Conservation (phyloP, 179 eudicot species). For the Silene coronaria region DNA sequence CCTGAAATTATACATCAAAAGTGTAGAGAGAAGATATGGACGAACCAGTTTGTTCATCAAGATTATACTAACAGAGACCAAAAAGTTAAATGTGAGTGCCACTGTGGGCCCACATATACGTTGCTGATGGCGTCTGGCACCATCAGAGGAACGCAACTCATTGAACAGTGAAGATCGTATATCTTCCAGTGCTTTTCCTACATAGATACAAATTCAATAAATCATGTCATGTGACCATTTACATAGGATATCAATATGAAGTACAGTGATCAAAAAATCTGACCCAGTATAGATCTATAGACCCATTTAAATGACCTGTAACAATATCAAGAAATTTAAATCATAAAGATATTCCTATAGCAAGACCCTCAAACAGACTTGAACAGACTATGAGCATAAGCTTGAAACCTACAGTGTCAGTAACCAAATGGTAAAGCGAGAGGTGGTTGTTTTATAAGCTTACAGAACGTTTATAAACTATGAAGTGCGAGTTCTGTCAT, state of each 20-base stretch:
- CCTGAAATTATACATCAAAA: background rate
- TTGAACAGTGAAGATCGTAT: constrained; percentile 65
- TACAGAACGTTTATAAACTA: background rate
- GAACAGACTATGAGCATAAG: too few species aligned
- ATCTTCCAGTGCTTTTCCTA: constrained; percentile 86
- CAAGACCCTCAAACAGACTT: too few species aligned
- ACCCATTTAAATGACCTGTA: background rate
- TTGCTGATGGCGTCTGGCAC: constrained; percentile 69
- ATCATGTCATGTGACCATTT: background rate
- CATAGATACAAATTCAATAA: constrained; percentile 10
- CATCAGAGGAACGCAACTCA: constrained; percentile 51
- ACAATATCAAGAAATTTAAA: too few species aligned
- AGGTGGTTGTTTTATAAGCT: background rate
- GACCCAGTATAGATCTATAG: background rate
- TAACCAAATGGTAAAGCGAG: too few species aligned
- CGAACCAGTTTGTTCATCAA: constrained; percentile 84
- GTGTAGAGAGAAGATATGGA: constrained; percentile 3
- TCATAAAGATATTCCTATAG: too few species aligned
- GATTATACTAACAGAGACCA: constrained; percentile 81
- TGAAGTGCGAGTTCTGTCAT: background rate
- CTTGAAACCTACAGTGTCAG: too few species aligned
- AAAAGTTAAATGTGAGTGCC: constrained; percentile 86
- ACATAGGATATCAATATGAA: background rate
- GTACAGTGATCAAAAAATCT: too few species aligned
- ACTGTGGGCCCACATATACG: constrained; percentile 63